A percentile compares a stretch with the other conserved stretches of the same genome.
These are phyloP conservation scores for Stagonosporopsis cucurbitacearum DNA, from an alignment of 2,329 filamentous ascomycete genomes.

Conservation along the genomic window DNA sequence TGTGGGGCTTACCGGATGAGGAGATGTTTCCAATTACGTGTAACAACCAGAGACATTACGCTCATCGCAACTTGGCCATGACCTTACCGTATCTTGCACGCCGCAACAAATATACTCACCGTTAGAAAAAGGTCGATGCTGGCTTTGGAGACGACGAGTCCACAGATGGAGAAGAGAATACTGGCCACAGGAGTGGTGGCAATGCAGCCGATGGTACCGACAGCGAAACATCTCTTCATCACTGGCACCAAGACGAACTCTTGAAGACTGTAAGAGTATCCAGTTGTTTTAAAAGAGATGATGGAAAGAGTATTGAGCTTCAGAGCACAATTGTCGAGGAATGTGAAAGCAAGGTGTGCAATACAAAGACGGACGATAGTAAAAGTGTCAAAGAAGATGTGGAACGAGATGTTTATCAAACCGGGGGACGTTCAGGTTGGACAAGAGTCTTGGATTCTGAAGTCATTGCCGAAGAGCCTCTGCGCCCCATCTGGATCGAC, in stretches of 20 bases:
- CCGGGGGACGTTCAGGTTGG: background rate
- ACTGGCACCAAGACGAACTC: background rate
- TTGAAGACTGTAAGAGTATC: background rate
- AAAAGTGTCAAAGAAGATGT: background rate
- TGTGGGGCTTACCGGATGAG: background rate
- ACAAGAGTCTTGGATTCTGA: background rate
- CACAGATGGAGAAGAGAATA: background rate
- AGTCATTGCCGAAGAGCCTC: background rate
- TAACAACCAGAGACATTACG: background rate
- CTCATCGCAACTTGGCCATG: background rate
- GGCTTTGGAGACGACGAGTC: background rate
- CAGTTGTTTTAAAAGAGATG: background rate
- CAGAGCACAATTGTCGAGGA: background rate
- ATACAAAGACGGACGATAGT: background rate
- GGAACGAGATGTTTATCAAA: background rate
- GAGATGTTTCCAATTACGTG: background rate
- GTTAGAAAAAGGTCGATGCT: background rate
- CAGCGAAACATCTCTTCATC: background rate
- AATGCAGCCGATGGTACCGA: background rate
- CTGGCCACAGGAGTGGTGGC: background rate
- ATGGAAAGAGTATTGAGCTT: background rate
- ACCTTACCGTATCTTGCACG: background rate
- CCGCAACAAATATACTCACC: background rate
- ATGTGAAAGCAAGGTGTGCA: background rate
- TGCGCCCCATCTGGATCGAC: conserved; percentile 19